A percentile compares a stretch with the other conserved stretches of the same genome.
These are phyloP conservation scores for Gigaspora rosea DNA, from an alignment of 192 early-diverging fungal species.

Conservation along the genomic window DNA sequence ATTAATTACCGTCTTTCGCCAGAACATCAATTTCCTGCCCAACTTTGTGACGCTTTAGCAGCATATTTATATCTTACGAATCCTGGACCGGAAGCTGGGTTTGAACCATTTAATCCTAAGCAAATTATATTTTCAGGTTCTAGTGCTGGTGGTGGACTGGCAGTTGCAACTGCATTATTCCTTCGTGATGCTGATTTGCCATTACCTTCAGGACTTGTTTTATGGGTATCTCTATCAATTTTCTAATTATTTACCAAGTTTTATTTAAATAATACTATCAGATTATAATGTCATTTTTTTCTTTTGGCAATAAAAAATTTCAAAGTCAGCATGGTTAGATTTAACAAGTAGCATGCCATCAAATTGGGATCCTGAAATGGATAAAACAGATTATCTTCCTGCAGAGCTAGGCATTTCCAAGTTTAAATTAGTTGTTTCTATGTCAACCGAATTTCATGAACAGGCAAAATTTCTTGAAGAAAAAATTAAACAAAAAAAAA, in stretches of 20 bases:
- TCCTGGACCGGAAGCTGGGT: background rate
- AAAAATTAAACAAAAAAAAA: too few relatives aligned
- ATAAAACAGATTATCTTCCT: too few relatives aligned
- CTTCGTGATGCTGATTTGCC: conserved; percentile 48
- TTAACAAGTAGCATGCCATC: too few relatives aligned
- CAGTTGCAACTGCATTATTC: conserved; percentile 50
- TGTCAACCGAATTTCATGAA: too few relatives aligned
- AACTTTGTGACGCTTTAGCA: conserved; percentile 75
- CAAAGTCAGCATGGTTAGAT: too few relatives aligned
- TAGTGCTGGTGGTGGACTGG: conserved; percentile 65
- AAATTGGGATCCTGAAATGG: too few relatives aligned
- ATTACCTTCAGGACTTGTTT: conserved; percentile 1
- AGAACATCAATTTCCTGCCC: conserved; percentile 74
- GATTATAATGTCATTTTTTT: too few relatives aligned
- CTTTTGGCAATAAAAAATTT: too few relatives aligned
- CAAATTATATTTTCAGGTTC: conserved; percentile 67
- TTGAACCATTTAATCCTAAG: conserved; percentile 39
- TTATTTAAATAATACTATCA: background rate
- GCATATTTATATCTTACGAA: conserved; percentile 62
- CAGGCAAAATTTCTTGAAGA: too few relatives aligned
- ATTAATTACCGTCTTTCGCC: conserved; percentile 82
- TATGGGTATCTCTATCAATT: background rate
- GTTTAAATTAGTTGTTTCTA: too few relatives aligned
- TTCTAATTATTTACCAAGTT: background rate
- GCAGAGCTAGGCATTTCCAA: too few relatives aligned